Percentiles rank a stretch among this genome's conserved stretches.
Conservation (phyloP, 495 filamentous ascomycete species). For the Chaetomium tenue region DNA sequence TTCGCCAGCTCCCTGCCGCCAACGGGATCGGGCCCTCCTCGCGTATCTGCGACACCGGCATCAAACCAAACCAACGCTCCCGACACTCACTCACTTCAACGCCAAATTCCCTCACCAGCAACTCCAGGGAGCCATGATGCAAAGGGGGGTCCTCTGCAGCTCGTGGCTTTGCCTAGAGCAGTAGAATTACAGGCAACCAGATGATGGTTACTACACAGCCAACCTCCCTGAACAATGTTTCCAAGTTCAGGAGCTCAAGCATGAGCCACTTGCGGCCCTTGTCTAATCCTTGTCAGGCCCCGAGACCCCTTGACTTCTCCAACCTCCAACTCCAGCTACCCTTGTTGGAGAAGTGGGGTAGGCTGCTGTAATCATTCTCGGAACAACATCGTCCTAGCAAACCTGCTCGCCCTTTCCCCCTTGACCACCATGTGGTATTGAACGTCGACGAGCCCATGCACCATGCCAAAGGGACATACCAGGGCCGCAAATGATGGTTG, state of each 20-base stretch:
- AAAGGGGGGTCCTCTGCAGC: not conserved
- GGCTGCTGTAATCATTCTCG: not conserved
- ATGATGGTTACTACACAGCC: not conserved
- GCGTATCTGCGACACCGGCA: constrained; percentile 13
- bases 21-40: constrained; percentile 8
- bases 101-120: constrained; percentile 2
- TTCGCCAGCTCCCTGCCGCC: constrained; percentile 14
- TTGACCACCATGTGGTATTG: not conserved
- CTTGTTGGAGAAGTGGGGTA: constrained; percentile 2
- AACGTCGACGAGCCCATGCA: not conserved
- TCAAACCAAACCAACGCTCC: not conserved
- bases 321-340: constrained; percentile 1
- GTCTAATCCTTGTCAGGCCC: not conserved
- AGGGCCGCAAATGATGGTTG: no score
- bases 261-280: not conserved
- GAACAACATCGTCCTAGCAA: not conserved
- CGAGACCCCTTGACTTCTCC: not conserved
- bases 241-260: not conserved
- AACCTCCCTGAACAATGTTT: not conserved
- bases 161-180: not conserved
- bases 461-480: no score
- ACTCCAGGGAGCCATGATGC: not conserved
- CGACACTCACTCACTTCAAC: not conserved
- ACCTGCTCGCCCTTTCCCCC: not conserved
- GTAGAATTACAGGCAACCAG: not conserved